Evolutionary conservation across 352 stramenopile species (phyloP).

Genomic region (Blastocystis sp.): DNA sequence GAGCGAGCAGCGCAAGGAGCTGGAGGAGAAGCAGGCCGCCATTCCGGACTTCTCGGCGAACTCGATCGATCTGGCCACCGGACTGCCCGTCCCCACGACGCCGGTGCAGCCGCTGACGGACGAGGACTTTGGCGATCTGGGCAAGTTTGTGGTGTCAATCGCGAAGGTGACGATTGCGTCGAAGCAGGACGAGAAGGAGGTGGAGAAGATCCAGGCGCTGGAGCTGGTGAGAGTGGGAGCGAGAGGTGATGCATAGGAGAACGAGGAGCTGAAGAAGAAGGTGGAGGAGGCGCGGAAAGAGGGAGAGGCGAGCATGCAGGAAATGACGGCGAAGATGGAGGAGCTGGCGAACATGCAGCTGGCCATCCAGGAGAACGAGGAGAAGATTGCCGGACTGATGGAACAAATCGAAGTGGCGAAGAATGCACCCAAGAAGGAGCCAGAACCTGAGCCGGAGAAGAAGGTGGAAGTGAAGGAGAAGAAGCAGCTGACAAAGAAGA

Average conservation of each 20-base stretch:
- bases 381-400: constrained; percentile 28
- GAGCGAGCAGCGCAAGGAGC: constrained; percentile 29
- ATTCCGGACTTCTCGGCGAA: constrained; percentile 23
- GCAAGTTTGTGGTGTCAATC: neutral
- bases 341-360: constrained; percentile 47
- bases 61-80: constrained; percentile 22
- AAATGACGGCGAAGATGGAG: constrained; percentile 43
- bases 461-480: neutral
- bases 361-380: constrained; percentile 41
- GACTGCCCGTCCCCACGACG: neutral
- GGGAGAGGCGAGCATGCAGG: constrained; percentile 25
- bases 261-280: neutral
- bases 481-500: constrained; percentile 7
- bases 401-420: constrained; percentile 23
- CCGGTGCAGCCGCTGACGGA: neutral
- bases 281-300: constrained; percentile 21
- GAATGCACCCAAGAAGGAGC: neutral
- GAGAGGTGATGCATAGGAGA: constrained; percentile 23
- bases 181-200: neutral
- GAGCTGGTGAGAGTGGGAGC: neutral
- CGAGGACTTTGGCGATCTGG: constrained; percentile 27
- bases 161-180: neutral
- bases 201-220: neutral
- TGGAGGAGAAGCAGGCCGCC: constrained; percentile 7
- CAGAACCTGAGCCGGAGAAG: neutral